Conservation (phyloP, 2,329 filamentous ascomycete genomes). For the Fusarium pilosicola region DNA sequence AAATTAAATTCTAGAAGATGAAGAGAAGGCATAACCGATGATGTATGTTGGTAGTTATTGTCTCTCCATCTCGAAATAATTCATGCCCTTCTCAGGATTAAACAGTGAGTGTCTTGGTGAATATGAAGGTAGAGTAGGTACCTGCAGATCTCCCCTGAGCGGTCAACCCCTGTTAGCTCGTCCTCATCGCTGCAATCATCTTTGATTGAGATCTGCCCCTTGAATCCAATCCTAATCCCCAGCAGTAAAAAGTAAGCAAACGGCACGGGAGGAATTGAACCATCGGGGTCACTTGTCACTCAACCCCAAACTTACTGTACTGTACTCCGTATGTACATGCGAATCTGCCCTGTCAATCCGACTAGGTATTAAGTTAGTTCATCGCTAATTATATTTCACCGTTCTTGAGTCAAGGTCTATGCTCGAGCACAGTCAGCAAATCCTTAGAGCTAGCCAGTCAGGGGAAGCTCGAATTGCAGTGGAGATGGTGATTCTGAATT, state of each 20-base stretch:
- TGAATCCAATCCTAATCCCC: slow-evolving; percentile 2
- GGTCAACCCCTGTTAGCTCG: slow-evolving; percentile 15
- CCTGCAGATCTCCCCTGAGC: slow-evolving; percentile 12
- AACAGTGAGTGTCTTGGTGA: background rate
- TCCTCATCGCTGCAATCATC: slow-evolving; percentile 1
- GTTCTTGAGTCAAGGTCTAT: slow-evolving; percentile 15
- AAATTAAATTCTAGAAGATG: slow-evolving; percentile 16
- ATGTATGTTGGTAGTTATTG: background rate
- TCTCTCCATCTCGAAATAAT: background rate
- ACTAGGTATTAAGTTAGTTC: background rate
- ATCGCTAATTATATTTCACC: slow-evolving; percentile 14
- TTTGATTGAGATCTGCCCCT: slow-evolving; percentile 38
- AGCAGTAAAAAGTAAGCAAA: background rate
- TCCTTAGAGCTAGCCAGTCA: background rate
- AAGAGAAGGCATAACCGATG: background rate
- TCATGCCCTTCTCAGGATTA: background rate
- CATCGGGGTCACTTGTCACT: background rate
- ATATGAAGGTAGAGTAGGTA: background rate
- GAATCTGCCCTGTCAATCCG: slow-evolving; percentile 7
- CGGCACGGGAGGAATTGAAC: slow-evolving; percentile 12
- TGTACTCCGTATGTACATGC: background rate
- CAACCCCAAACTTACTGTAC: background rate
- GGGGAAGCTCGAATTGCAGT: slow-evolving; percentile 15
- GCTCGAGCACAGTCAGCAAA: slow-evolving; percentile 4
- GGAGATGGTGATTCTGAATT: slow-evolving; percentile 12